Percentiles rank a stretch among this genome's conserved stretches.
phyloP scores from a whole-genome alignment of 73 alveolate species.

The Stentor coeruleus region DNA sequence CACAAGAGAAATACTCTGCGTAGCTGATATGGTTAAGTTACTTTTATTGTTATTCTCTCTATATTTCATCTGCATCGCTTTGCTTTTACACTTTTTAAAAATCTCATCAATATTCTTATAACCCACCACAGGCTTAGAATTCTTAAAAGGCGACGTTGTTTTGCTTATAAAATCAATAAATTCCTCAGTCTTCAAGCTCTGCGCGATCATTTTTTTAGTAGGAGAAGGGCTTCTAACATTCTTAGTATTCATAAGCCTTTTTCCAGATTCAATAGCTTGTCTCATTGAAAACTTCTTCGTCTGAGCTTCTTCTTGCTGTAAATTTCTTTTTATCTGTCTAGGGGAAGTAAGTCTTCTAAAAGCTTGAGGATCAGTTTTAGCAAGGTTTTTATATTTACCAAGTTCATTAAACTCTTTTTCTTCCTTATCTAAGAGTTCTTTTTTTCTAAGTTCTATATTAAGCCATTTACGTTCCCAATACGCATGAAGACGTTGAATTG shows the following conservation, averaged over 20 bases:
- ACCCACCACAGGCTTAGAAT: not conserved
- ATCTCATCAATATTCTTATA: not conserved
- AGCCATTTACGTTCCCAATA: not conserved
- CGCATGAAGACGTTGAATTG: not conserved
- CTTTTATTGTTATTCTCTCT: not conserved
- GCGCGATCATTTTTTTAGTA: too few relatives aligned
- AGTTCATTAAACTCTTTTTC: not conserved
- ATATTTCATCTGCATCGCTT: not conserved
- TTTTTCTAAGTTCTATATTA: not conserved
- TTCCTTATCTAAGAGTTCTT: not conserved
- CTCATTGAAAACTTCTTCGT: not conserved
- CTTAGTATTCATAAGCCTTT: not conserved
- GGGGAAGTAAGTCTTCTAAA: not conserved
- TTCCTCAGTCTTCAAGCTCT: not conserved
- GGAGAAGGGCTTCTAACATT: not conserved
- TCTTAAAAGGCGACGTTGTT: not conserved
- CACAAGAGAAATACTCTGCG: too few relatives aligned
- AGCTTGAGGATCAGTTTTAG: conserved; percentile 1
- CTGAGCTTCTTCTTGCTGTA: conserved; percentile 4
- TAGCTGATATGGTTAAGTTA: too few relatives aligned
- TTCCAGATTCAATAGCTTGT: not conserved
- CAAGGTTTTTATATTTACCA: too few relatives aligned
- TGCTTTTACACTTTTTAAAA: not conserved
- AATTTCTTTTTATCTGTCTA: too few relatives aligned
- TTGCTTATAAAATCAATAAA: too few relatives aligned